Conservation (phyloP, 371 early-diverging fungal genomes). For the Mucor circinelloides region DNA sequence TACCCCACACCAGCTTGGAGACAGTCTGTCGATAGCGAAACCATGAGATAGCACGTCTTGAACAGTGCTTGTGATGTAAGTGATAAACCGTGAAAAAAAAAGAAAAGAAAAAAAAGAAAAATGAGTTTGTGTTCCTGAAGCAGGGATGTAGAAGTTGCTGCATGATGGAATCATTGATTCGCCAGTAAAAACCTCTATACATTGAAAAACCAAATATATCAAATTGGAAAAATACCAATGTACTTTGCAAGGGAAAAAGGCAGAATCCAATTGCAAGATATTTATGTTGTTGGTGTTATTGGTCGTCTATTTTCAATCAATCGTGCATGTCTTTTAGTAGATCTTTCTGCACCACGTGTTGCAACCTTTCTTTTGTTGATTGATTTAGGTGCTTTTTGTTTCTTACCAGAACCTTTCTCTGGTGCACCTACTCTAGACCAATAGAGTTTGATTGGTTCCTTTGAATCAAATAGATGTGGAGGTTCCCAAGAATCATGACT, state of each 20-base stretch:
- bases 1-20: too few species aligned
- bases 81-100: background rate
- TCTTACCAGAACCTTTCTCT: too few species aligned
- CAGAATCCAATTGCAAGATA: background rate
- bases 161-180: background rate
- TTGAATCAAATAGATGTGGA: background rate
- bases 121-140: background rate
- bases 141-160: too few species aligned
- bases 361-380: background rate
- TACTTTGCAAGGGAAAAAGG: background rate
- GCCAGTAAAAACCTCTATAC: background rate
- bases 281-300: too few species aligned
- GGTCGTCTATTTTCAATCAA: background rate
- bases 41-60: too few species aligned
- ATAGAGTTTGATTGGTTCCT: background rate
- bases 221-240: background rate
- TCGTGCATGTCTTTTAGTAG: background rate
- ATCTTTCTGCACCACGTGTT: background rate
- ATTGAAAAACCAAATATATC: background rate
- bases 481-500: background rate
- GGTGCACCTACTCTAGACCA: background rate
- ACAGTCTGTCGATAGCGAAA: too few species aligned
- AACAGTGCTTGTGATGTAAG: too few species aligned
- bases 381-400: background rate
- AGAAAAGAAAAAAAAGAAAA: background rate